Conservation (phyloP, 768 basidiomycete species). For the Sporobolomyces phaffii region DNA sequence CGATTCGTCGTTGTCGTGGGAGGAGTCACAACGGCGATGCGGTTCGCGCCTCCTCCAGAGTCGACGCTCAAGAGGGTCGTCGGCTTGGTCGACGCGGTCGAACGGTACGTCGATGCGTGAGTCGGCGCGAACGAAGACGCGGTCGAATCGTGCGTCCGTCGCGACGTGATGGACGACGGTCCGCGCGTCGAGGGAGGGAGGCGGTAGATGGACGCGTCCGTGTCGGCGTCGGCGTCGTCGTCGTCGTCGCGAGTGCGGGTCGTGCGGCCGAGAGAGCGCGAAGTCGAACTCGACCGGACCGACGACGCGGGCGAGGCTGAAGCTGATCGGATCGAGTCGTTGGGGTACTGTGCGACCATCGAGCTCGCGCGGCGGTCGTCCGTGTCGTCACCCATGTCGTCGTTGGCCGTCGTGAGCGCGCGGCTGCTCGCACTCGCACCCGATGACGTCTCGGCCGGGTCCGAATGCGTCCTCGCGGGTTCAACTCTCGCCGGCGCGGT, state of each 20-base stretch:
- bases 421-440: no score
- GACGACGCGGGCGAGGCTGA: background rate
- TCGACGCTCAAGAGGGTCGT: slow-evolving; percentile 91
- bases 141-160: slow-evolving; percentile 48
- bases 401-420: background rate
- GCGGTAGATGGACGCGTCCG: slow-evolving; percentile 85
- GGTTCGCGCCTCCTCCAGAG: slow-evolving; percentile 57
- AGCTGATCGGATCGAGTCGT: background rate
- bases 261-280: background rate
- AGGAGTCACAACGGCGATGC: slow-evolving; percentile 36
- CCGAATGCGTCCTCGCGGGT: background rate
- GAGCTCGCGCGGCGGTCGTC: background rate
- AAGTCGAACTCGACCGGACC: background rate
- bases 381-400: no score
- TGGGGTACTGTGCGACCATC: background rate
- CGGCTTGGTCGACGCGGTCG: slow-evolving; percentile 68
- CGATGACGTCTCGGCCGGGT: no score
- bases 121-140: slow-evolving; percentile 64
- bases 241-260: background rate
- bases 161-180: slow-evolving; percentile 62
- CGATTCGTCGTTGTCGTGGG: background rate
- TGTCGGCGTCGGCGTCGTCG: slow-evolving; percentile 64
- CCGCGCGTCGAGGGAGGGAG: slow-evolving; percentile 79
- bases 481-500: no score
- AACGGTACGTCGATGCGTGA: slow-evolving; percentile 50